Conservation (phyloP, 306 rosid genomes). For the Rubus parviflorus region DNA sequence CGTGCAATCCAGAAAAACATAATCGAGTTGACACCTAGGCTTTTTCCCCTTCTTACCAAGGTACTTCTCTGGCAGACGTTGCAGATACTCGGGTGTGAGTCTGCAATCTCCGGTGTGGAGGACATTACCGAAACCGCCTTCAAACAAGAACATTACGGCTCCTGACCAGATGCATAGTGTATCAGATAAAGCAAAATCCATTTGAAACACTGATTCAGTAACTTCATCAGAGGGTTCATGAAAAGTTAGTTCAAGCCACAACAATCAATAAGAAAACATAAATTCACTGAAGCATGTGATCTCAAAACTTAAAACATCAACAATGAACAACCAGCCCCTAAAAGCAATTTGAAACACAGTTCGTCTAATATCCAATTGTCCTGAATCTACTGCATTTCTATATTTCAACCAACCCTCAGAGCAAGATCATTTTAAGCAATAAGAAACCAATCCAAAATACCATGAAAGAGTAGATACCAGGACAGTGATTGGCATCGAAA, state of each 20-base stretch:
- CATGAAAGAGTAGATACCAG: constrained; percentile 43
- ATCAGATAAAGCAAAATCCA: background rate
- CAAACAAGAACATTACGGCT: constrained; percentile 82
- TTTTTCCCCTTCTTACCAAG: constrained; percentile 57
- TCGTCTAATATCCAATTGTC: too few relatives aligned
- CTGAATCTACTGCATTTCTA: background rate
- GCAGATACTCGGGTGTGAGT: constrained; percentile 65
- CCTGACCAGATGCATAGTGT: constrained; percentile 34
- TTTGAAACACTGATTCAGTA: background rate
- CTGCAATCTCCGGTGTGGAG: constrained; percentile 84
- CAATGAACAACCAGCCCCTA: background rate
- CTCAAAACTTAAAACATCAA: background rate
- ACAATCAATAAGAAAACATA: background rate
- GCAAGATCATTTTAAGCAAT: background rate
- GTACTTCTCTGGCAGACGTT: constrained; percentile 57
- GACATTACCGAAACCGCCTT: constrained; percentile 67
- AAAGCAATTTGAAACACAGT: background rate
- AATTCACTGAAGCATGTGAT: background rate
- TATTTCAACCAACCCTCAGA: background rate
- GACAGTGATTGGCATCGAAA: constrained; percentile 80
- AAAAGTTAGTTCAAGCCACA: background rate
- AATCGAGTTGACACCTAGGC: constrained; percentile 56
- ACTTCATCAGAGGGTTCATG: too few relatives aligned
- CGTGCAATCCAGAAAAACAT: constrained; percentile 74
- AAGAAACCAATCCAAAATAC: background rate